Evolutionary conservation across 495 filamentous ascomycete species (phyloP).

Genomic region (Hypoxylon fragiforme): DNA sequence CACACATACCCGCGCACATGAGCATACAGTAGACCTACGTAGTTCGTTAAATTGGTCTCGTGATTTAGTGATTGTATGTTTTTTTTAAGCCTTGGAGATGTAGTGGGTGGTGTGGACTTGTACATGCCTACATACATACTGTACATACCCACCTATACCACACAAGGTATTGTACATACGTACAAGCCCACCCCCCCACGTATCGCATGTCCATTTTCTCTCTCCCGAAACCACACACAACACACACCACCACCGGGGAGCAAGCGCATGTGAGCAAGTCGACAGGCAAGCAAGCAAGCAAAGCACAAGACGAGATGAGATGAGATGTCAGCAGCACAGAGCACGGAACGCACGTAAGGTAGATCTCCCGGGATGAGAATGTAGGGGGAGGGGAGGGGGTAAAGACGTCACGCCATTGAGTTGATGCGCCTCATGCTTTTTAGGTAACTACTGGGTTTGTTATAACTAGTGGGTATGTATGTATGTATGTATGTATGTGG

Average conservation of each 20-base stretch:
- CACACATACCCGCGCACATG: too few species aligned
- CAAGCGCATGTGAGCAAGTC: constrained; percentile 36
- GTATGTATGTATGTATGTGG: neutral
- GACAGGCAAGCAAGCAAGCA: too few species aligned
- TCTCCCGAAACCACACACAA: neutral
- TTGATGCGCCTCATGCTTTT: constrained; percentile 7
- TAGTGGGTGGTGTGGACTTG: too few species aligned
- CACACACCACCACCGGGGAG: neutral
- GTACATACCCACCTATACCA: too few species aligned
- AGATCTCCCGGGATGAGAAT: constrained; percentile 36
- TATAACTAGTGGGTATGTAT: neutral
- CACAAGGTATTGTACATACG: too few species aligned
- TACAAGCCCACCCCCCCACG: too few species aligned
- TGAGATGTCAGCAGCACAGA: too few species aligned
- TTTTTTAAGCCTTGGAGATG: too few species aligned
- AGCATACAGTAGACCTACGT: neutral
- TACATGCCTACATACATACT: too few species aligned
- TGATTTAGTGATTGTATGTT: too few species aligned
- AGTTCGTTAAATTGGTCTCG: constrained; percentile 31
- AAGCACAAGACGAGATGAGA: too few species aligned
- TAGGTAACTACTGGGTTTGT: neutral
- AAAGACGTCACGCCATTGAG: constrained; percentile 34
- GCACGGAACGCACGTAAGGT: constrained; percentile 35
- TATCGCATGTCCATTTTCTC: neutral
- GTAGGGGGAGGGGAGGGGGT: too few species aligned